These are phyloP conservation scores for Claviceps purpurea DNA, from an alignment of 2,329 filamentous ascomycete genomes.

Conservation along the genomic window DNA sequence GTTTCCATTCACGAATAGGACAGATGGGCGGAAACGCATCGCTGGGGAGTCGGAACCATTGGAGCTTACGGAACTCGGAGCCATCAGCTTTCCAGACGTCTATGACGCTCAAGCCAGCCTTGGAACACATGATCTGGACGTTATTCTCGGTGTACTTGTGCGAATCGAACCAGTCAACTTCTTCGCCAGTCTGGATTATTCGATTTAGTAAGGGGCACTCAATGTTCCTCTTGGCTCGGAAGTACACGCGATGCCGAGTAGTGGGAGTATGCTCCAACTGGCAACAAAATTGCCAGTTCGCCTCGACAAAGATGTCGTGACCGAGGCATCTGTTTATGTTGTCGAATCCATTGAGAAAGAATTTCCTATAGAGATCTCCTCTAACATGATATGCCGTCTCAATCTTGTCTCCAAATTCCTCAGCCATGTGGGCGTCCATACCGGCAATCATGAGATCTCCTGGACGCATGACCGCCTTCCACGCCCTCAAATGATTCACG, in stretches of 20 bases:
- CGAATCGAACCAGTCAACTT: conserved; percentile 30
- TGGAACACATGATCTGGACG: conserved; percentile 25
- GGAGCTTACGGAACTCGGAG: conserved; percentile 25
- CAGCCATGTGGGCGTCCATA: conserved; percentile 27
- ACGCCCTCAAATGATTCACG: conserved; percentile 20
- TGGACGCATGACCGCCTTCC: conserved; percentile 21
- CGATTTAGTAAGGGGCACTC: conserved; percentile 12
- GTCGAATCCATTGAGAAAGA: conserved; percentile 26
- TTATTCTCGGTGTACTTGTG: conserved; percentile 25
- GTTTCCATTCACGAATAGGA: conserved; percentile 5
- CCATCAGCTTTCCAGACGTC: conserved; percentile 22
- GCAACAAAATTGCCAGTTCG: conserved; percentile 25
- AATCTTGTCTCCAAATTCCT: conserved; percentile 21
- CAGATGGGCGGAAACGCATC: background rate
- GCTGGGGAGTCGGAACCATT: background rate
- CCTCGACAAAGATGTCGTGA: conserved; percentile 20
- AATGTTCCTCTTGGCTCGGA: conserved; percentile 22
- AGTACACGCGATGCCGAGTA: conserved; percentile 27
- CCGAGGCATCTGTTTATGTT: conserved; percentile 23
- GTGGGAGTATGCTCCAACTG: conserved; percentile 22
- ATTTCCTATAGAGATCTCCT: conserved; percentile 20
- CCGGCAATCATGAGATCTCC: conserved; percentile 25
- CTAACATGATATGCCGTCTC: conserved; percentile 27
- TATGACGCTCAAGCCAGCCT: conserved; percentile 23
- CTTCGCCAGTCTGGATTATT: conserved; percentile 18